phyloP scores from a whole-genome alignment of 257 asterid genomes.

The Solanum paucissectum region DNA sequence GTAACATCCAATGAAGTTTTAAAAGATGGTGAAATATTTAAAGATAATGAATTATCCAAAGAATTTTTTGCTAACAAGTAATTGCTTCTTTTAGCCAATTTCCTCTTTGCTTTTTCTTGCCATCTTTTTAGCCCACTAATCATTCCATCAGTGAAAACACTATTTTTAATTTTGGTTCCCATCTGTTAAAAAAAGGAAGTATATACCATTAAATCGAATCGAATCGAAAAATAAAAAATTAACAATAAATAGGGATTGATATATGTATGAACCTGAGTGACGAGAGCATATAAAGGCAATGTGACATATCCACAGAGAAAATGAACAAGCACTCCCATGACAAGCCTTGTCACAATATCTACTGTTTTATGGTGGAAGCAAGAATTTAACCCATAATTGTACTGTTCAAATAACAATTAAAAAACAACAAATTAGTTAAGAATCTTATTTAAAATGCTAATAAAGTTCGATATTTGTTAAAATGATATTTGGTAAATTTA shows the following conservation, averaged over 20 bases:
- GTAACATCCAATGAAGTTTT: constrained; percentile 9
- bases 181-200: constrained; percentile 19
- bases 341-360: constrained; percentile 40
- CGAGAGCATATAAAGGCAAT: constrained; percentile 57
- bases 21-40: constrained; percentile 3
- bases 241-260: neutral
- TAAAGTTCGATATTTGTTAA: neutral
- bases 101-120: constrained; percentile 46
- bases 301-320: constrained; percentile 72
- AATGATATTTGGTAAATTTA: neutral
- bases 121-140: constrained; percentile 45
- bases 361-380: constrained; percentile 58
- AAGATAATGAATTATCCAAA: neutral
- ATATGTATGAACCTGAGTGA: constrained; percentile 37
- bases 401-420: constrained; percentile 17
- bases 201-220: neutral
- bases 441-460: neutral
- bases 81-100: constrained; percentile 18
- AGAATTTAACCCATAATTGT: constrained; percentile 42
- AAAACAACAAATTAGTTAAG: neutral
- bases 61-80: constrained; percentile 10
- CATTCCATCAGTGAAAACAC: constrained; percentile 45
- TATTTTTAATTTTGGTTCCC: constrained; percentile 49
- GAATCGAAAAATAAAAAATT: neutral
- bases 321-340: constrained; percentile 46